These are phyloP conservation scores for Canna indica DNA, from an alignment of 176 grass and related monocot species.

Conservation along the genomic window DNA sequence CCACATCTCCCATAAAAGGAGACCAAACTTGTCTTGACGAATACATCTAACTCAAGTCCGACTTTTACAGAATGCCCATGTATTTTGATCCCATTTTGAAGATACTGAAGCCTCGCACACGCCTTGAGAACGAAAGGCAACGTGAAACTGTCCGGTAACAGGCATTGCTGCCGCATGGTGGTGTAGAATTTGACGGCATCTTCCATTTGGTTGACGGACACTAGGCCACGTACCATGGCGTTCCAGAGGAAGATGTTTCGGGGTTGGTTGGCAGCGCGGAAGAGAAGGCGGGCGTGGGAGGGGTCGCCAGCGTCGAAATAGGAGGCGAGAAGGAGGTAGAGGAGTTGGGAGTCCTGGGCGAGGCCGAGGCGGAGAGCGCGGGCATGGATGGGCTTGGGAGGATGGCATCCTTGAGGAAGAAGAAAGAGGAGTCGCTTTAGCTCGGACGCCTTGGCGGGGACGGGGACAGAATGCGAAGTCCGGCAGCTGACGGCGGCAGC, in stretches of 20 bases:
- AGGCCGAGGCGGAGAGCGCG: conserved; percentile 21
- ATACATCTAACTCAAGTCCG: conserved; percentile 27
- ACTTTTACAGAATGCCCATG: conserved; percentile 45
- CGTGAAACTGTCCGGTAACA: conserved; percentile 36
- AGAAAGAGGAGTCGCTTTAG: conserved; percentile 18
- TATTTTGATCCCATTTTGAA: conserved; percentile 27
- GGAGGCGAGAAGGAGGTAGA: conserved; percentile 37
- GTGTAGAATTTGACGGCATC: conserved; percentile 31
- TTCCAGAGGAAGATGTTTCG: conserved; percentile 21
- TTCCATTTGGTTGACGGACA: conserved; percentile 24
- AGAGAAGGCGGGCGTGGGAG: conserved; percentile 13
- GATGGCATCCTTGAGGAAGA: conserved; percentile 1
- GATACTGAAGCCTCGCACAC: conserved; percentile 35
- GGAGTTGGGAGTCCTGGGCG: conserved; percentile 9
- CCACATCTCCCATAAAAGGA: conserved; percentile 37
- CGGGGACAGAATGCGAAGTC: not conserved
- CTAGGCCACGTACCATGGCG: conserved; percentile 28
- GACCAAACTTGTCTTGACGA: conserved; percentile 52
- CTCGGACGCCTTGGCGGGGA: not conserved
- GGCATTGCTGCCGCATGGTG: conserved; percentile 19
- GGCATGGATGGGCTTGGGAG: conserved; percentile 30
- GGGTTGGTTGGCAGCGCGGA: conserved; percentile 3
- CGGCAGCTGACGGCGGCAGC: not conserved
- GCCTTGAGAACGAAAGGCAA: conserved; percentile 46
- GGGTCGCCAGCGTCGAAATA: conserved; percentile 27